phyloP scores from a whole-genome alignment of 768 basidiomycete species.

The Rubroboletus satanas region DNA sequence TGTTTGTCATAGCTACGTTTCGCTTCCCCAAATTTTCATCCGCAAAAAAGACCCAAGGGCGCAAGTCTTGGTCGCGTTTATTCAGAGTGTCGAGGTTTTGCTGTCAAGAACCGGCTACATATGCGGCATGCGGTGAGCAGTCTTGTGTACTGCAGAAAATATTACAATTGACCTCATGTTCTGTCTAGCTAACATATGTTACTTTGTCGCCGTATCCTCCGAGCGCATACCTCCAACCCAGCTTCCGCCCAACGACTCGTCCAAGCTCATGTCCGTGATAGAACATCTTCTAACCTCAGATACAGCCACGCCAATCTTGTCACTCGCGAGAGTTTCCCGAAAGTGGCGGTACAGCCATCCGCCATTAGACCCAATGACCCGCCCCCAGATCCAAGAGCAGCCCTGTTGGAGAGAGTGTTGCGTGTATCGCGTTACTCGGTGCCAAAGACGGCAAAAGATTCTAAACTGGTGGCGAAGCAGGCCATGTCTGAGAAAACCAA shows the following conservation, averaged over 20 bases:
- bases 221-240: slow-evolving; percentile 40
- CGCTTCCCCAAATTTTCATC: slow-evolving; percentile 27
- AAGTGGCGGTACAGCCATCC: slow-evolving; percentile 1
- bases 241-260: slow-evolving; percentile 20
- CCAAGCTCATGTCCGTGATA: slow-evolving; percentile 17
- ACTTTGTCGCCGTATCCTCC: slow-evolving; percentile 60
- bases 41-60: neutral
- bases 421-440: slow-evolving; percentile 28
- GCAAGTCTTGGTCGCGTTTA: slow-evolving; percentile 24
- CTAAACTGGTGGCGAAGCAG: slow-evolving; percentile 8
- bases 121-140: slow-evolving; percentile 59
- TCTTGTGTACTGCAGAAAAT: neutral
- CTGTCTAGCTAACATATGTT: slow-evolving; percentile 69
- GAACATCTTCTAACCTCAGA: slow-evolving; percentile 7
- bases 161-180: neutral
- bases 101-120: slow-evolving; percentile 26
- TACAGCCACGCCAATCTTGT: slow-evolving; percentile 11
- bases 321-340: slow-evolving; percentile 13
- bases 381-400: slow-evolving; percentile 6
- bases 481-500: slow-evolving; percentile 14
- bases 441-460: slow-evolving; percentile 16
- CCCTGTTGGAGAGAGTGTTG: slow-evolving; percentile 25
- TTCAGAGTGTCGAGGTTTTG: slow-evolving; percentile 25
- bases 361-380: neutral
- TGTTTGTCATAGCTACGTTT: slow-evolving; percentile 19